Base-by-base conservation (phyloP, 129 eudicot genomes). In the Tagetes erecta region DNA sequence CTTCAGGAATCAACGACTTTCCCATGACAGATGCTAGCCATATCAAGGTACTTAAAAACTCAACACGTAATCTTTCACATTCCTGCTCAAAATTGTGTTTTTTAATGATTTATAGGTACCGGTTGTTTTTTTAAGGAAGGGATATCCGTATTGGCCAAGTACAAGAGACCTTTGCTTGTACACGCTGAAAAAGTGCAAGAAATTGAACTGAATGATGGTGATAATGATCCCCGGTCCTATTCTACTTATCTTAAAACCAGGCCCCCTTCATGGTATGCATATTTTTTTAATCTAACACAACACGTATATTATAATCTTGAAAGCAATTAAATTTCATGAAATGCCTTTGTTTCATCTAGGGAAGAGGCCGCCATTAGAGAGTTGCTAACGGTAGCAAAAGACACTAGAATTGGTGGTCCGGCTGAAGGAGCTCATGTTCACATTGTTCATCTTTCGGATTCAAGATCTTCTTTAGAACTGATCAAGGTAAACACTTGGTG, bases 381-480 rank as follows among this genome's bases (percentile, higher is more conserved):
- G 76, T 95, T 95, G 71, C 59, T 95, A 82, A 80, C 81, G 0
- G 85, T 87, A 46, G 64, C 94, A 31, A 87, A 78, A 79, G 88
- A 88, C 64, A 95, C 99, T 7, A 83, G 90, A 80, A 63, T 55
- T 6, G 97, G 96, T 10, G 97, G 99, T 39, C 59, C 80, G 35
- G 86, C 94, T 45, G 99, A 95, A 78, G 99, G 99, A 64, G 97
- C 97, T 72, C 99, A 95, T 84, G 86, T 95, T 76, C 99, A 95
- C 83, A 80, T 95, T 80, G 97, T 95, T 78, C 99, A 95, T 84
- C 86, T 95, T 11, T 82, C 96, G 5, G 99, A 95, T 87, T 83
- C 97, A 36, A 72, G 85, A 57, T 74, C 93, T 42, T 95, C 97
- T 42, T 81, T 91, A 64, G 78, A 95, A 69, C 82, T 95, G 73